Percentiles rank a stretch among this genome's conserved stretches.
These are phyloP conservation scores for Geotrichum carabidarum DNA, from an alignment of 1,139 yeast genomes.

Conservation along the genomic window DNA sequence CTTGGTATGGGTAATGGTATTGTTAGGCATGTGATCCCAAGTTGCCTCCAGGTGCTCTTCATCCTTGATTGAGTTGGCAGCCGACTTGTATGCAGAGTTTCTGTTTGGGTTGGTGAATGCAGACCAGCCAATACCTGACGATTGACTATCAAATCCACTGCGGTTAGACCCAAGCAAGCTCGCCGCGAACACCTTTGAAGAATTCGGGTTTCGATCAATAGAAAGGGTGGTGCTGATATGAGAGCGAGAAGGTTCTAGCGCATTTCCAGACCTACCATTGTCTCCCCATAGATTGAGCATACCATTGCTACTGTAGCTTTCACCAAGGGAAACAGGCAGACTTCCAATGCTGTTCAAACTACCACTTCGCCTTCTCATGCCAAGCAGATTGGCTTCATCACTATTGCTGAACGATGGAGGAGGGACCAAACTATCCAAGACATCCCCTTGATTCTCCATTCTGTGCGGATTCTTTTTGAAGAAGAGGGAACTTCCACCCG, in stretches of 20 bases:
- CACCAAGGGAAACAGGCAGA: slow-evolving; percentile 19
- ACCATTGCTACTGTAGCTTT: slow-evolving; percentile 14
- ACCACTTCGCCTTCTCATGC: slow-evolving; percentile 16
- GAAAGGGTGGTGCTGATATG: slow-evolving; percentile 17
- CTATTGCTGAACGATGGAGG: slow-evolving; percentile 3
- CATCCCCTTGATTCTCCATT: slow-evolving; percentile 1
- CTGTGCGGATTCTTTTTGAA: slow-evolving; percentile 5
- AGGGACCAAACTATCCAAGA: not conserved
- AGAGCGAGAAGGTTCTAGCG: slow-evolving; percentile 16
- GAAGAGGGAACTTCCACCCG: slow-evolving; percentile 9
- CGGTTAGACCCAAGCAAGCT: slow-evolving; percentile 10
- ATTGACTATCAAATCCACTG: slow-evolving; percentile 15
- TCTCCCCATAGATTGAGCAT: slow-evolving; percentile 18
- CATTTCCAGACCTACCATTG: slow-evolving; percentile 1
- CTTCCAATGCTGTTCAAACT: slow-evolving; percentile 19
- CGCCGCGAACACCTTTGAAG: slow-evolving; percentile 5
- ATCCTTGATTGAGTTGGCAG: slow-evolving; percentile 5
- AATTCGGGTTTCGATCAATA: slow-evolving; percentile 14
- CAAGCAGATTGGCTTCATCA: slow-evolving; percentile 8
- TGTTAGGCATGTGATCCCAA: slow-evolving; percentile 18
- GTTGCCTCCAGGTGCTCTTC: slow-evolving; percentile 14
- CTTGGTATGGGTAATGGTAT: slow-evolving; percentile 9
- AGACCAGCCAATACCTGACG: slow-evolving; percentile 15
- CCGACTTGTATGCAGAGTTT: slow-evolving; percentile 3
- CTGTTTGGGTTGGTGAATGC: slow-evolving; percentile 11